These are phyloP conservation scores for Phaeoacremonium minimum DNA, from an alignment of 2,329 filamentous ascomycete genomes.

Conservation along the genomic window DNA sequence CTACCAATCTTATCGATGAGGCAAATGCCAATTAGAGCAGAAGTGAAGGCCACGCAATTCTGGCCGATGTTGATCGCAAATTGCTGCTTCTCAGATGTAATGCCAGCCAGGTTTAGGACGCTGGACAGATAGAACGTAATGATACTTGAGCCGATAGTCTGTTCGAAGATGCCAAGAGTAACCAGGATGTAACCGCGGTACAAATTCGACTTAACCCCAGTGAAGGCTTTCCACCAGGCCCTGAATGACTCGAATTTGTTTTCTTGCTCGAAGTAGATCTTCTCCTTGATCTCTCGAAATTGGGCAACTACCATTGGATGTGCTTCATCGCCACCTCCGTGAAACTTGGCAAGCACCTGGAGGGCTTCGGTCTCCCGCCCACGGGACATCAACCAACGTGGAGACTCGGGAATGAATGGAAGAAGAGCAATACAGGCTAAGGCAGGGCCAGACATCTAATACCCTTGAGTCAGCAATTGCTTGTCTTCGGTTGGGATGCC, in stretches of 20 bases:
- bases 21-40: too few species aligned
- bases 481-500: too few species aligned
- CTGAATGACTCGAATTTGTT: too few species aligned
- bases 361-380: conserved; percentile 55
- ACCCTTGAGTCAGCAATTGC: too few species aligned
- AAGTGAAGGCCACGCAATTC: too few species aligned
- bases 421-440: too few species aligned
- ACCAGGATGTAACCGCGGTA: background rate
- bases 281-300: background rate
- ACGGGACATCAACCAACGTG: conserved; percentile 60
- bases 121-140: background rate
- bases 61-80: conserved; percentile 3
- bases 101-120: background rate
- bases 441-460: too few species aligned
- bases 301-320: background rate
- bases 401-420: conserved; percentile 64
- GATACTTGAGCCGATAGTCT: background rate
- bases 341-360: conserved; percentile 53
- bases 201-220: background rate
- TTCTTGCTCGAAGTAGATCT: background rate
- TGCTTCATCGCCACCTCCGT: conserved; percentile 49
- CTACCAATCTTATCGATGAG: too few species aligned
- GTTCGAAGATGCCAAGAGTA: background rate
- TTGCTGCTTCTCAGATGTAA: background rate
- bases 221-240: background rate